Evolutionary conservation across 2,329 filamentous ascomycete species (phyloP).

Genomic region (Diaporthe citrichinensis): DNA sequence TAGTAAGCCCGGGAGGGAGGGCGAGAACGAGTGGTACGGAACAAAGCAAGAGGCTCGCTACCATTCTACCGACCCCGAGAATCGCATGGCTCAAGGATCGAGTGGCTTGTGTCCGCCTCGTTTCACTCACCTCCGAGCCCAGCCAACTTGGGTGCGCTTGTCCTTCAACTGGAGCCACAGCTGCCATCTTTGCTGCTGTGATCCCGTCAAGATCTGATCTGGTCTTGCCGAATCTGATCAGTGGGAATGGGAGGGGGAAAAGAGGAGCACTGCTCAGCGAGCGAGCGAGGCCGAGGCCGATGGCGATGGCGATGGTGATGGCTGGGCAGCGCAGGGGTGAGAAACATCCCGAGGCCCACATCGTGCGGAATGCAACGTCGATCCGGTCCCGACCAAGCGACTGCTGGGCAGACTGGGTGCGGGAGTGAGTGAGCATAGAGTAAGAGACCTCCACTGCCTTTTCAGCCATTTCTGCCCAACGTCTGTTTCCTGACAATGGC

Average conservation of each 20-base stretch:
- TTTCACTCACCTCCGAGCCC: not conserved
- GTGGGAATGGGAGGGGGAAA: not conserved
- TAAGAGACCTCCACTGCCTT: not conserved
- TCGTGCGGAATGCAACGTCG: slow-evolving; percentile 5
- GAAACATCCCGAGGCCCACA: slow-evolving; percentile 18
- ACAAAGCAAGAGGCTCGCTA: slow-evolving; percentile 19
- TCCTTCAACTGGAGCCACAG: not conserved
- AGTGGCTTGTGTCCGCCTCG: not conserved
- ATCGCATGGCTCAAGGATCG: not conserved
- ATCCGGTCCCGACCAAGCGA: slow-evolving; percentile 6
- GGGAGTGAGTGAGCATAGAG: too few relatives aligned
- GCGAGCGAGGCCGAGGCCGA: not conserved
- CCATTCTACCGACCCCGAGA: not conserved
- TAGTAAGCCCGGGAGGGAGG: not conserved
- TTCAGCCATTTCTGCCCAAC: not conserved
- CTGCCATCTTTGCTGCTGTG: not conserved
- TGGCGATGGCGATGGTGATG: not conserved
- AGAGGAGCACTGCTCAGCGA: slow-evolving; percentile 10
- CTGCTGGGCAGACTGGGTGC: not conserved
- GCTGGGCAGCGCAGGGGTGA: slow-evolving; percentile 3
- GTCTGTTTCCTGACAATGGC: not conserved
- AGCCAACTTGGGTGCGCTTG: not conserved
- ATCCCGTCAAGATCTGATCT: slow-evolving; percentile 24
- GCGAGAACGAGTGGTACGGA: slow-evolving; percentile 13
- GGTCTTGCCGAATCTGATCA: not conserved